Percentiles rank a stretch among this genome's conserved stretches.
Evolutionary conservation across 257 asterid species (phyloP).

Genomic region (Paraleonurus japonicus): DNA sequence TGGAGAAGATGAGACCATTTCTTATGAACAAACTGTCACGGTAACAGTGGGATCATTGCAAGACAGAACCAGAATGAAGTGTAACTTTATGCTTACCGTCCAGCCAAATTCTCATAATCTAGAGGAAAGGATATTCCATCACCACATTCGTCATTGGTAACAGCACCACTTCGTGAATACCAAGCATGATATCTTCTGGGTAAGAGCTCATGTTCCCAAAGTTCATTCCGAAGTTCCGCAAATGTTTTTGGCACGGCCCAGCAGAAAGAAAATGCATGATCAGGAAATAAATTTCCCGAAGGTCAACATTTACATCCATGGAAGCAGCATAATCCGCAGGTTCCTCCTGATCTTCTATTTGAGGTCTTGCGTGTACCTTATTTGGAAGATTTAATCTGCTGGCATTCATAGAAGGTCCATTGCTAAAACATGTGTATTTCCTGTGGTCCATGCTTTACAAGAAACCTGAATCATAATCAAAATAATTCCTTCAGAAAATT

Average conservation of each 20-base stretch:
- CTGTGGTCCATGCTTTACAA: constrained; percentile 48
- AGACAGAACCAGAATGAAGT: constrained; percentile 11
- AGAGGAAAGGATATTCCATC: constrained; percentile 72
- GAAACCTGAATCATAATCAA: constrained; percentile 43
- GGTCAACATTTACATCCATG: constrained; percentile 66
- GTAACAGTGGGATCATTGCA: constrained; percentile 12
- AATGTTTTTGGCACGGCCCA: constrained; percentile 85
- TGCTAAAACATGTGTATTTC: constrained; percentile 42
- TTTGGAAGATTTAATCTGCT: constrained; percentile 45
- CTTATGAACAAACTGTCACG: constrained; percentile 12
- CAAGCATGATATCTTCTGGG: constrained; percentile 96
- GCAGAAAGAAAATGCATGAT: constrained; percentile 91
- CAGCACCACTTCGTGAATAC: constrained; percentile 62
- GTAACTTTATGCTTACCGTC: constrained; percentile 46
- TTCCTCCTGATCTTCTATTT: constrained; percentile 51
- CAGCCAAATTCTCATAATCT: constrained; percentile 51
- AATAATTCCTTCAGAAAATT: constrained; percentile 24
- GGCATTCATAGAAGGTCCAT: constrained; percentile 43
- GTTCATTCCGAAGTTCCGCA: constrained; percentile 62
- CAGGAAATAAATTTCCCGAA: constrained; percentile 81
- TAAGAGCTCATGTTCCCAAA: constrained; percentile 78
- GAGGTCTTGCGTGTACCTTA: constrained; percentile 47
- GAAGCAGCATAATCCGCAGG: constrained; percentile 42
- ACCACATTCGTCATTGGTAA: constrained; percentile 38
- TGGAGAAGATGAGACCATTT: constrained; percentile 10